Conservation (phyloP, 1,284 basidiomycete species). For the Puccinia novopanici region DNA sequence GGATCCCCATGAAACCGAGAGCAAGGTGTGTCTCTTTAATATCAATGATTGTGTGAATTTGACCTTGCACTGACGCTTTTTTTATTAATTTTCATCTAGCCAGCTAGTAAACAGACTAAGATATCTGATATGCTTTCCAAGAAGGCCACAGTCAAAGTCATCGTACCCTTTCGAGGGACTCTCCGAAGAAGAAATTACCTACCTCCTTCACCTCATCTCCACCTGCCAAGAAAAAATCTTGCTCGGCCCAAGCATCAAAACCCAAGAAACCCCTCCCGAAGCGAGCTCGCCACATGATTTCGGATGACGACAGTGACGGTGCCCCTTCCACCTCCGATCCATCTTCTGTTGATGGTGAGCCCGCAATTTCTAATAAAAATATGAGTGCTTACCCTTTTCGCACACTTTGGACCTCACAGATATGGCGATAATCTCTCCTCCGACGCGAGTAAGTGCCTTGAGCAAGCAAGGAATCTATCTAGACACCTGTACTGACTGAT, state of each 20-base stretch:
- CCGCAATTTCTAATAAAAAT: neutral
- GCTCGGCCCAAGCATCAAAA: neutral
- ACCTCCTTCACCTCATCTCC: slow-evolving; percentile 3
- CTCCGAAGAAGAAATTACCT: slow-evolving; percentile 6
- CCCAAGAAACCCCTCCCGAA: slow-evolving; percentile 27
- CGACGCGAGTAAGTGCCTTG: neutral
- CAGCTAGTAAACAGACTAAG: slow-evolving; percentile 25
- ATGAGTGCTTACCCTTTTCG: neutral
- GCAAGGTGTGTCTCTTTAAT: neutral
- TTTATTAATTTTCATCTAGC: neutral
- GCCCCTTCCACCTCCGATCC: neutral
- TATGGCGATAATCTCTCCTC: neutral
- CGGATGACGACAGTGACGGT: slow-evolving; percentile 7
- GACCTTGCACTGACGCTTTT: neutral
- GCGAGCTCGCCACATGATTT: neutral
- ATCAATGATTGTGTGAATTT: neutral
- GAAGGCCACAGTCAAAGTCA: slow-evolving; percentile 15
- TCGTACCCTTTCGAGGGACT: slow-evolving; percentile 21
- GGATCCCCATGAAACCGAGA: neutral
- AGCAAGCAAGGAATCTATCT: neutral
- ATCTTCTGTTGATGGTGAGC: slow-evolving; percentile 5
- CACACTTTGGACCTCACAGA: neutral
- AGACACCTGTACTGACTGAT: neutral
- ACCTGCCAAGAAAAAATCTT: neutral
- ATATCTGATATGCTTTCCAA: slow-evolving; percentile 27